Base-by-base conservation (phyloP, 805 yeast genomes). In the Suhomyces xylopsoci region DNA sequence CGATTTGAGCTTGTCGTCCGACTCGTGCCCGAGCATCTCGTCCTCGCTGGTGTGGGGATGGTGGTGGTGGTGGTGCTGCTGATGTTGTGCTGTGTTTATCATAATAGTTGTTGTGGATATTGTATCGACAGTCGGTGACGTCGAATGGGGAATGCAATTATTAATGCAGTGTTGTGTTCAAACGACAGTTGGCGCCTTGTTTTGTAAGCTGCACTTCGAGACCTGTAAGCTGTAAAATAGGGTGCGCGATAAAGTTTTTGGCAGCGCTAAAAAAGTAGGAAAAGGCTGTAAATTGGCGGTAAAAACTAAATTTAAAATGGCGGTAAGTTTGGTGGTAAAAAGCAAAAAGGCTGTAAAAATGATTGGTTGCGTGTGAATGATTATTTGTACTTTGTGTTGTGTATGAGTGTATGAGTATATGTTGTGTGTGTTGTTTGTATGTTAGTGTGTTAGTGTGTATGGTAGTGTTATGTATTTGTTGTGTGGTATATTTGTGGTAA, bases 71-170 rank as follows among this genome's bases (percentile, higher is more conserved):
- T 44, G n/a, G n/a, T n/a, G 41, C 12, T 15, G 48, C n/a, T 45
- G 48, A 22, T 45, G 48, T 15, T 45, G 48, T 7, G 48, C 48
- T 8, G 48, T 45, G 41, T 45, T 45, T 40, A 45, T 28, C 48
- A 45, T 45, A 26, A 8, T 8, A 26, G 4, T 12, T 28, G 4
- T 9, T 26, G 7, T 9, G 30, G 10, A 10, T 2, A 26, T 2
- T 26, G n/a, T n/a, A 26, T 9, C 12, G 30, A 9, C 30, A 26
- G 30, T 26, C 30, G 10, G 30, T 8, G 32, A 28, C 32, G 32
- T 12, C 32, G 32, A 28, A 28, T 10, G 5, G 10, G 12, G 3
- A 12, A 28, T 28, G 32, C n/a, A 12, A 4, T 10, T 28, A 28
- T 5, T 28, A 4, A 28, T 4, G 32, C 28, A 26, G 32, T 28